These are phyloP conservation scores for Microbotryum silenes-acaulis DNA, from an alignment of 1,284 basidiomycete species.

Conservation along the genomic window DNA sequence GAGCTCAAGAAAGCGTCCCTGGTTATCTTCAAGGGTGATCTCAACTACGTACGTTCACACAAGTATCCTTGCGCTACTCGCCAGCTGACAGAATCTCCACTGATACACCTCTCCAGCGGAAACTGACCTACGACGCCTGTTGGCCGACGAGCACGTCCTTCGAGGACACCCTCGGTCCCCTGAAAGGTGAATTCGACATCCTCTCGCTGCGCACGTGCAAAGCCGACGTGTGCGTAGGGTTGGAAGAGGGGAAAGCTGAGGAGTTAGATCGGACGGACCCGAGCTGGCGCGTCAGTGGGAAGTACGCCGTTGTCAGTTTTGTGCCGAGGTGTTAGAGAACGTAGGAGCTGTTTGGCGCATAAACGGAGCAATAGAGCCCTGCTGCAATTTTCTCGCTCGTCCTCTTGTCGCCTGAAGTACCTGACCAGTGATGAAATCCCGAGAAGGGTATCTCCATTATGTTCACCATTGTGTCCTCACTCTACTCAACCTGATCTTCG, in stretches of 20 bases:
- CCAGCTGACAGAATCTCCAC: not conserved
- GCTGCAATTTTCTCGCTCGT: no score
- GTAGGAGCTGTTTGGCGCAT: not conserved
- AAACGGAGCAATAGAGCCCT: no score
- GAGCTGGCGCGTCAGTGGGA: conserved; percentile 73
- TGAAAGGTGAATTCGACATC: conserved; percentile 69
- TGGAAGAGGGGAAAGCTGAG: conserved; percentile 57
- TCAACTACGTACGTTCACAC: conserved; percentile 65
- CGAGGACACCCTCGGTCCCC: conserved; percentile 65
- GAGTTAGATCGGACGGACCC: conserved; percentile 59
- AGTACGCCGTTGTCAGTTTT: conserved; percentile 51
- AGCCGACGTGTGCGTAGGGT: conserved; percentile 84
- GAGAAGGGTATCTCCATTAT: no score
- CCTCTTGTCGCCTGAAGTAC: no score
- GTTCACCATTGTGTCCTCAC: no score
- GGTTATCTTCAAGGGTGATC: conserved; percentile 92
- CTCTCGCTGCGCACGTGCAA: conserved; percentile 88
- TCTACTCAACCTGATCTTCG: no score
- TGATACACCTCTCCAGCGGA: conserved; percentile 38
- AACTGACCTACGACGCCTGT: conserved; percentile 76
- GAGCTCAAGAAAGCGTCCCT: conserved; percentile 60
- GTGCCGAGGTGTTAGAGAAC: not conserved
- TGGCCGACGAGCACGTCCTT: conserved; percentile 84
- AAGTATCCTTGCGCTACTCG: not conserved
- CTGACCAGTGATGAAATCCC: no score